These are phyloP conservation scores for Penicillium dipodomyicola DNA, from an alignment of 495 filamentous ascomycete genomes.

Conservation along the genomic window DNA sequence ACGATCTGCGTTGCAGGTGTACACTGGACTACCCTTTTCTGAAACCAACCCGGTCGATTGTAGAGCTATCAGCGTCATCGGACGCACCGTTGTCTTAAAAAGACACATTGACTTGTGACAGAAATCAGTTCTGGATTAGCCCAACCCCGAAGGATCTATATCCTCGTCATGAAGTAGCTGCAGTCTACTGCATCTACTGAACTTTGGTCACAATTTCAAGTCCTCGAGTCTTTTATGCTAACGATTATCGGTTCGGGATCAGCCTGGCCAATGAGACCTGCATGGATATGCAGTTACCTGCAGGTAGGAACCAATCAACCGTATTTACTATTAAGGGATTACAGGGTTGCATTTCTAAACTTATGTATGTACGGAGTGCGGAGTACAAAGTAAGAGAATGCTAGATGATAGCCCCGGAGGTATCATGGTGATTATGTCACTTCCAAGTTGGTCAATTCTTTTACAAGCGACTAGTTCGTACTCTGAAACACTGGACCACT, in stretches of 20 bases:
- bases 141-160: too few species aligned
- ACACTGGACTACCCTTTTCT: not conserved
- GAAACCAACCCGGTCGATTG: too few species aligned
- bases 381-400: not conserved
- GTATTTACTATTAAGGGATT: not conserved
- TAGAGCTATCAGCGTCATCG: too few species aligned
- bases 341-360: not conserved
- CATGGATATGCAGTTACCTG: not conserved
- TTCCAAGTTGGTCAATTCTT: not conserved
- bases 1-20: not conserved
- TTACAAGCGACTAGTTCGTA: not conserved
- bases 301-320: too few species aligned
- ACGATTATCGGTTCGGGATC: not conserved
- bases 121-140: too few species aligned
- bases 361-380: not conserved
- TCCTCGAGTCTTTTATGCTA: not conserved
- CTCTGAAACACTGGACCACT: not conserved
- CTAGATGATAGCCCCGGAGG: not conserved
- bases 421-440: not conserved
- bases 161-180: not conserved
- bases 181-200: not conserved
- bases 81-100: too few species aligned
- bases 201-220: not conserved
- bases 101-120: too few species aligned
- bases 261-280: conserved; percentile 2